A percentile compares a stretch with the other conserved stretches of the same genome.
Conservation (phyloP, 495 filamentous ascomycete species). For the Tuber umbilicatum region DNA sequence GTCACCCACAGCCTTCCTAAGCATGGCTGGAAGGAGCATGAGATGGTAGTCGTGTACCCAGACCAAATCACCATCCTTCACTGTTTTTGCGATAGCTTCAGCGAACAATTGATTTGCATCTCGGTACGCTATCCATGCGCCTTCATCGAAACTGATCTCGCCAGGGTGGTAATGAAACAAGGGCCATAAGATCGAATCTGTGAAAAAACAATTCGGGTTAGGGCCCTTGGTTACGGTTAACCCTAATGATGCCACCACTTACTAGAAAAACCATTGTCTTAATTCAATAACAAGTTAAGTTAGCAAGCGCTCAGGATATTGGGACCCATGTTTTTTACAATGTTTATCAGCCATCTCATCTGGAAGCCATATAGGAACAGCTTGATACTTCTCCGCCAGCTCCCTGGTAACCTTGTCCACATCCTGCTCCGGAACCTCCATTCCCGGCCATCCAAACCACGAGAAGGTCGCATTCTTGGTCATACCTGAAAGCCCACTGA, state of each 20-base stretch:
- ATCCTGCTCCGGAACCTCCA: conserved; percentile 73
- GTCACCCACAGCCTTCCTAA: conserved; percentile 67
- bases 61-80: conserved; percentile 71
- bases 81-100: conserved; percentile 62
- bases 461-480: conserved; percentile 87
- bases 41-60: conserved; percentile 98
- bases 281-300: background rate
- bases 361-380: conserved; percentile 69
- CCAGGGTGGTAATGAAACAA: conserved; percentile 93
- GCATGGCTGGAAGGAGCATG: conserved; percentile 80
- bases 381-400: conserved; percentile 64
- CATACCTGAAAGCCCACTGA: conserved; percentile 81
- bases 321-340: conserved; percentile 41
- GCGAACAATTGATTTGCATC: conserved; percentile 84
- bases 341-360: conserved; percentile 72
- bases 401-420: conserved; percentile 58
- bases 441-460: conserved; percentile 96
- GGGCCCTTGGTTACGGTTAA: conserved; percentile 13
- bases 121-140: conserved; percentile 76
- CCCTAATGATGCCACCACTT: conserved; percentile 32
- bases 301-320: background rate
- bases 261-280: conserved; percentile 80
- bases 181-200: conserved; percentile 92
- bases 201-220: conserved; percentile 11
- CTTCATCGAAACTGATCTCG: conserved; percentile 85